Base-by-base conservation (phyloP, 345 rosid species). In the Kernera saxatilis region DNA sequence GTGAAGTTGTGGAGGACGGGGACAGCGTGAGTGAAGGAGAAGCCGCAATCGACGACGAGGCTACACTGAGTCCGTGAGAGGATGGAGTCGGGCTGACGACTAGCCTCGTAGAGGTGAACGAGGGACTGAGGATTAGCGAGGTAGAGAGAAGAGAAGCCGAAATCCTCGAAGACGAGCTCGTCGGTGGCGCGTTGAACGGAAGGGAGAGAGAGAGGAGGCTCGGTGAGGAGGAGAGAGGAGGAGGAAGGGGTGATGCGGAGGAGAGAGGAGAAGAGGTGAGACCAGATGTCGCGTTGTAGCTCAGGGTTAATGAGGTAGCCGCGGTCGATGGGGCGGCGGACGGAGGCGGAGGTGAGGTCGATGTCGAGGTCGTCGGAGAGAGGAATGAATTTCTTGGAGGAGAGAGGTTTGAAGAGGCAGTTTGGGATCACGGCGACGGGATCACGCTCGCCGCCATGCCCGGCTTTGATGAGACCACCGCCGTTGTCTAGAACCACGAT, bases 291-390 rank as follows among this genome's bases (percentile, higher is more conserved):
- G 5, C 98, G 93, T 63, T 93, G 88, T 45, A 91, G 80, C 22
- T 91, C 97, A 2, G 87, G 80, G 84, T 93, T 93, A 33, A 87
- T 89, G 39, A 93, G 83, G 86, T 91, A 87, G 12, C 98, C 98
- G 4, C 97, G 92, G 84, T 93, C 98, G 61, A 91, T 83, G 23
- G 98, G 98, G 33, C 97, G 92, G 73, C 97, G 98, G 37, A 93
- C 75, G 49, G 92, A 81, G 58, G 98, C 97, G 72, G 97, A 91
- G 61, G 97, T 93, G 5, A 93, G 85, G 82, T 93, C 98, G 44
- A 67, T 44, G 36, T 84, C 91, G 56, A 10, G 4, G 52, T 21
- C 62, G 17, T 70, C 57, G 36, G 82, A 43, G 70, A 81, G 30
- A 56, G 72, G 11, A 49, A 85, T 41, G 81, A 84, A 88, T 44